These are phyloP conservation scores for Plasmodiophora brassicae DNA, from an alignment of 208 protist species.

Conservation along the genomic window DNA sequence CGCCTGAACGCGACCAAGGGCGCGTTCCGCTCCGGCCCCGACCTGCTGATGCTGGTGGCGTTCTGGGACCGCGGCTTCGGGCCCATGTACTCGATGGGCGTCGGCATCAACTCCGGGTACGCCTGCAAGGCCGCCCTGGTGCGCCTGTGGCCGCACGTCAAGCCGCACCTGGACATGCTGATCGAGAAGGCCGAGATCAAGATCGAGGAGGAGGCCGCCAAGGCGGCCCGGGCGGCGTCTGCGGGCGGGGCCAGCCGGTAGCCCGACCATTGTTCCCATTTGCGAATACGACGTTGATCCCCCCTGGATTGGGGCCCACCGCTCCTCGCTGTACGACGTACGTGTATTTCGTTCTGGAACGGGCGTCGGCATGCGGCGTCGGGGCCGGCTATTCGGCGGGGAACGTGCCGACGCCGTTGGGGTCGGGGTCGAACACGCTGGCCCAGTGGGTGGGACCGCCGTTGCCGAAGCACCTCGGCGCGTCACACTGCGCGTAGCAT, in stretches of 20 bases:
- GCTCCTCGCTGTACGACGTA: too few relatives aligned
- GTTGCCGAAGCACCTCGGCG: neutral
- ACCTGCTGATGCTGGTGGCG: neutral
- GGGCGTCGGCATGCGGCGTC: too few relatives aligned
- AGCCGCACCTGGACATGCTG: neutral
- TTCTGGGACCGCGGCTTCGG: conserved; percentile 29
- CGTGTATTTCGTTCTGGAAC: too few relatives aligned
- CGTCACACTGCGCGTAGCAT: neutral
- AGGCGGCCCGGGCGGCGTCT: too few relatives aligned
- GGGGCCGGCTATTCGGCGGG: too few relatives aligned
- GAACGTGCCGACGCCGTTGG: too few relatives aligned
- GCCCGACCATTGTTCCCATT: too few relatives aligned
- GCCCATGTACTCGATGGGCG: neutral
- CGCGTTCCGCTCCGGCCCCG: neutral
- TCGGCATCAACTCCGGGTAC: neutral
- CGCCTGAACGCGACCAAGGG: neutral
- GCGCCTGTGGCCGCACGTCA: neutral
- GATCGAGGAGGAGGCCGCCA: too few relatives aligned
- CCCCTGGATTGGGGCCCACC: too few relatives aligned
- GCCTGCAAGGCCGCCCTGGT: neutral
- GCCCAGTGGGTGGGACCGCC: neutral
- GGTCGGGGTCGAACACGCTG: neutral
- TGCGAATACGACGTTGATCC: too few relatives aligned
- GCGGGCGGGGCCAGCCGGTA: too few relatives aligned
- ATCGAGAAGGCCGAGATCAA: neutral